Base-by-base conservation (phyloP, 75 land plant species). In the Azolla pinnata region DNA sequence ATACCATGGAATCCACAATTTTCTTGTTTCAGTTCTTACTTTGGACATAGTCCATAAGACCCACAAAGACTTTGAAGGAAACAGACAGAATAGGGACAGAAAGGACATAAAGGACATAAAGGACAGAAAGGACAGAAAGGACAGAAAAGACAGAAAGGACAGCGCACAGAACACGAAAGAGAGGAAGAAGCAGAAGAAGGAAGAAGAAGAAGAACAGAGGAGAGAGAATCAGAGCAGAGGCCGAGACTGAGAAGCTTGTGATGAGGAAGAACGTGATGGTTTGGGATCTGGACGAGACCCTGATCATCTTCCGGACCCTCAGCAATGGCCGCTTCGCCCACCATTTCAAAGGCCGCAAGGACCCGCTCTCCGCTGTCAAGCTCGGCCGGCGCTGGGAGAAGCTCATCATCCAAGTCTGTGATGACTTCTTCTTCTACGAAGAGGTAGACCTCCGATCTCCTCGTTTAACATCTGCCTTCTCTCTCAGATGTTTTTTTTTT, bases 221-320 rank as follows among this genome's bases (percentile, higher is more conserved):
- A n/a, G n/a, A n/a, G n/a, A n/a, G n/a, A n/a, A n/a, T n/a, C n/a
- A n/a, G n/a, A n/a, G n/a, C n/a, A n/a, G n/a, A n/a, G n/a, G n/a
- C n/a, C n/a, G n/a, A n/a, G 35, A 40, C 54, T 54, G 25, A 44
- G 1, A 21, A 40, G 25, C 7, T 4, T n/a, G 9, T 19, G 24
- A 27, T 29, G 38, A 62, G 58, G 31, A 59, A 21, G 71, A 75
- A 44, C 29, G 75, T 89, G 10, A 80, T 75, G 42, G 61, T 89
- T 1, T 89, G 96, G 96, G 96, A 89, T 69, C 72, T 89, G 85
- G 96, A 89, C 56, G 96, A 89, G 60, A 89, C 96, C 4, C 79
- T 89, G 21, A 86, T 89, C 50, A 69, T 89, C 69, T 76, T 89
- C 51, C 88, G 86, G 73, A 80, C 86, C 2, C 72, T 89, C 56